Evolutionary conservation across 495 filamentous ascomycete genomes (phyloP), one percentile per base, ranked within the genome.

Genomic region (Penicillium atrosanguineum): DNA sequence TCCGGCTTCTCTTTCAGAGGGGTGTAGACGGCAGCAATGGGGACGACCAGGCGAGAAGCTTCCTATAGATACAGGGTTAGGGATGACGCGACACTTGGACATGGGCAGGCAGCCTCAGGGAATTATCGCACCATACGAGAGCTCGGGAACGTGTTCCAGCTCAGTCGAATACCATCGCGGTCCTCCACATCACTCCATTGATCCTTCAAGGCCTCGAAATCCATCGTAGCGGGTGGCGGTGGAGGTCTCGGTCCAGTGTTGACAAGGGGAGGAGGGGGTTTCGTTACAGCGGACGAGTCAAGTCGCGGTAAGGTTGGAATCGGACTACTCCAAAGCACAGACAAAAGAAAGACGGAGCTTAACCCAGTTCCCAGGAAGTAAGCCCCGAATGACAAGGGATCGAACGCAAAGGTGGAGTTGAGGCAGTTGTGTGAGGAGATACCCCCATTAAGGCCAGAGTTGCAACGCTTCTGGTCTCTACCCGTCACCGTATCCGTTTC

Each of bases 91-190:
- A 50, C 49, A 51, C 8, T 14, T 15, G 50, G 45, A 48, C 31
- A 43, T 23, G 46, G 39, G 47, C 29, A 38, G 44, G 48, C 20
- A 58, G 47, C 53, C 41, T 23, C 16, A 29, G 36, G 9, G 18
- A 45, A 38, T 31, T 49, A 77, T 15, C 81, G 56, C 62, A 94
- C 90, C 88, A 99, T 96, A 67, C 95, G 92, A 69, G 92, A 89
- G 79, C 93, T 96, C 52, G 95, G 95, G 72, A 99, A 97, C 36
- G 95, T 95, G 69, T 99, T 99, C 95, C 95, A 99, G 73, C 94
- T 97, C 50, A 99, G 83, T 63, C 95, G 84, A 66, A 97, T 82
- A 49, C 95, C 95, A 87, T 99, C 95, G 43, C 91, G 84, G 59
- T 99, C 95, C 77, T 99, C 95, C 52, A 95, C 84, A 70, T 95